Conservation (phyloP, 139 green algal genomes). For the Volvox africanus region DNA sequence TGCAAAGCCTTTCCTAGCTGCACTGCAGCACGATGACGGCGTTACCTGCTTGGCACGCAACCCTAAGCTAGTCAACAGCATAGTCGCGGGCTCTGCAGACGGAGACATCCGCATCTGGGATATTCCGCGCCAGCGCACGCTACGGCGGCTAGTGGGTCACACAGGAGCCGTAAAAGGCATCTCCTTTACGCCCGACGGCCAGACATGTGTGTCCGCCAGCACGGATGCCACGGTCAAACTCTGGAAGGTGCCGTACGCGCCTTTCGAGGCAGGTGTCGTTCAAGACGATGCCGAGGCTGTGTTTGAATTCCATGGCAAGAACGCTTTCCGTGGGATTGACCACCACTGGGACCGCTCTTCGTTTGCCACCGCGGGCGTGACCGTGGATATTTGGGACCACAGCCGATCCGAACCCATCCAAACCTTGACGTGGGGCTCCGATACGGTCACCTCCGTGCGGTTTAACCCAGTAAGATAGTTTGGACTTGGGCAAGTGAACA, state of each 20-base stretch:
- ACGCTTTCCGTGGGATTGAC: constrained; percentile 86
- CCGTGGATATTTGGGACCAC: constrained; percentile 96
- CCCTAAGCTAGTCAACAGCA: constrained; percentile 80
- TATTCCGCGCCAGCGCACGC: constrained; percentile 75
- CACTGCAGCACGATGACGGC: constrained; percentile 91
- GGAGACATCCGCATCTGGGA: constrained; percentile 92
- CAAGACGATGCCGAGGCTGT: constrained; percentile 69
- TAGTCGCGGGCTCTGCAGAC: constrained; percentile 82
- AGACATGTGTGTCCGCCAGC: constrained; percentile 82
- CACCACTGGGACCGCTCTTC: constrained; percentile 81
- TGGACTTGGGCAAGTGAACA: too few species aligned
- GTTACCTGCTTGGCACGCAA: constrained; percentile 72
- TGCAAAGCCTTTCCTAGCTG: constrained; percentile 95
- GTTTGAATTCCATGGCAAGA: constrained; percentile 81
- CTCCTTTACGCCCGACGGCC: constrained; percentile 82
- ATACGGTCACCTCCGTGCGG: constrained; percentile 88
- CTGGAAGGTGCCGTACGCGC: constrained; percentile 91
- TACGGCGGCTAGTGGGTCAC: constrained; percentile 85
- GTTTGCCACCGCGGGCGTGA: constrained; percentile 91
- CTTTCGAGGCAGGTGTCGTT: constrained; percentile 77
- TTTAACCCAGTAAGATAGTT: constrained; percentile 90
- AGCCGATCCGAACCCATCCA: constrained; percentile 86
- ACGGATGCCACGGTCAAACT: constrained; percentile 87
- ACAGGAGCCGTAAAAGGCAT: constrained; percentile 58
- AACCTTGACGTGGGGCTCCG: constrained; percentile 92